phyloP scores from a whole-genome alignment of 2,329 filamentous ascomycete genomes.

The Ceratocystis albifundus region DNA sequence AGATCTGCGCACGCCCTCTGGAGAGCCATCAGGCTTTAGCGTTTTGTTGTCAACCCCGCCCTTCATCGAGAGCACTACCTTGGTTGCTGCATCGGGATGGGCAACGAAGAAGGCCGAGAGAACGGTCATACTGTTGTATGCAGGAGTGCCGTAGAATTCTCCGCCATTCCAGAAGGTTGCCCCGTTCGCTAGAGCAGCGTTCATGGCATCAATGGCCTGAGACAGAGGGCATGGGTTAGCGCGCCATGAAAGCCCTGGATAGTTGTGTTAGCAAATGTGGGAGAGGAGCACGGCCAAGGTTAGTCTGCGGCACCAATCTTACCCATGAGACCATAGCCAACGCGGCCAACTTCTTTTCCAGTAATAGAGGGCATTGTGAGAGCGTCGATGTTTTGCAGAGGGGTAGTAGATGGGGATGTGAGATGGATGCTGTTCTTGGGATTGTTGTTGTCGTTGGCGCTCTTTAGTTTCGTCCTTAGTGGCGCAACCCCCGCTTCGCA shows the following conservation, averaged over 20 bases:
- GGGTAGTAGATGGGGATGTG: not conserved
- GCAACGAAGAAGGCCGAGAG: slow-evolving; percentile 51
- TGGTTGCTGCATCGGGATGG: slow-evolving; percentile 52
- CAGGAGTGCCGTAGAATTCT: slow-evolving; percentile 52
- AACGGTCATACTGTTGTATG: slow-evolving; percentile 48
- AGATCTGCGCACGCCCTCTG: slow-evolving; percentile 43
- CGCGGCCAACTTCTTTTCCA: slow-evolving; percentile 37
- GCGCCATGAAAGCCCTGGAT: slow-evolving; percentile 37
- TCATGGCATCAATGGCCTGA: slow-evolving; percentile 44
- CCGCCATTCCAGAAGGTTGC: slow-evolving; percentile 50
- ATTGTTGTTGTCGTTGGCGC: too few species aligned
- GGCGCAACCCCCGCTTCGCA: too few species aligned
- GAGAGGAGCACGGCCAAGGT: not conserved
- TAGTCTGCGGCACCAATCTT: slow-evolving; percentile 24
- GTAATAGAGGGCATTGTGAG: slow-evolving; percentile 29
- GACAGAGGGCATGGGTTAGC: slow-evolving; percentile 34
- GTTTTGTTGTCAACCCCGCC: slow-evolving; percentile 36
- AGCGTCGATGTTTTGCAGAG: not conserved
- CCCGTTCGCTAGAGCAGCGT: slow-evolving; percentile 38
- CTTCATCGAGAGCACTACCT: slow-evolving; percentile 52
- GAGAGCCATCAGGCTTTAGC: slow-evolving; percentile 39
- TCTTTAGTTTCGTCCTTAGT: too few species aligned
- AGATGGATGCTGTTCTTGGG: not conserved
- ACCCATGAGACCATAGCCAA: slow-evolving; percentile 47
- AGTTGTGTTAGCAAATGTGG: not conserved